phyloP scores from a whole-genome alignment of 352 stramenopile species.

The Pelagophyceae sp. region DNA sequence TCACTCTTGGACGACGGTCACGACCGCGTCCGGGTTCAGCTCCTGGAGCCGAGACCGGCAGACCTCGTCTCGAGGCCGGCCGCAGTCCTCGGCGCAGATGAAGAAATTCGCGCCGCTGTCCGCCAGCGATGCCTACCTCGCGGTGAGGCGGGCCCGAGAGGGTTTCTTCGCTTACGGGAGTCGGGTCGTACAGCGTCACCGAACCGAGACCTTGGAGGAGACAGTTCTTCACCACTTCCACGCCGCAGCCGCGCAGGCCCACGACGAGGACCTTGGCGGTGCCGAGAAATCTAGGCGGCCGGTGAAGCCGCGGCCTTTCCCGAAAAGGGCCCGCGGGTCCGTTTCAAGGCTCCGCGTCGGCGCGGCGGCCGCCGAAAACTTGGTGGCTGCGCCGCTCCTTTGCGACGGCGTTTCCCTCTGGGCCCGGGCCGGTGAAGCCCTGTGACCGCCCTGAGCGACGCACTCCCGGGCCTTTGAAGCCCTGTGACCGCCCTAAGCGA shows the following conservation, averaged over 20 bases:
- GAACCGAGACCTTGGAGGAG: slow-evolving; percentile 70
- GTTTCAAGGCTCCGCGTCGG: too few species aligned
- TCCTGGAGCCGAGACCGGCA: slow-evolving; percentile 52
- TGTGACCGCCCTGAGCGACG: not conserved
- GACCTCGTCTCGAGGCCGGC: slow-evolving; percentile 20
- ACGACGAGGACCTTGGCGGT: slow-evolving; percentile 64
- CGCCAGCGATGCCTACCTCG: slow-evolving; percentile 8
- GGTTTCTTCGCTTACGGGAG: not conserved
- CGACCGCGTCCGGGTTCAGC: slow-evolving; percentile 76
- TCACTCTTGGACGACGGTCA: slow-evolving; percentile 62
- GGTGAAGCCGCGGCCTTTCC: too few species aligned
- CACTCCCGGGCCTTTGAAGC: too few species aligned
- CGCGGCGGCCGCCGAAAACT: too few species aligned
- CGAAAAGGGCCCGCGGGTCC: too few species aligned
- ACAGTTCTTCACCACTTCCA: slow-evolving; percentile 84
- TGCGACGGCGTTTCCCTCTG: too few species aligned
- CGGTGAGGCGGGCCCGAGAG: too few species aligned
- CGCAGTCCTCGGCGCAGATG: slow-evolving; percentile 48
- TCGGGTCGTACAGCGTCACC: slow-evolving; percentile 63
- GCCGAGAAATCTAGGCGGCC: slow-evolving; percentile 5
- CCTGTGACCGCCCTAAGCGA: too few species aligned
- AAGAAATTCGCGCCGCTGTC: slow-evolving; percentile 85
- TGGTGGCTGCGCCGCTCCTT: too few species aligned
- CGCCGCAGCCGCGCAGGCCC: slow-evolving; percentile 53
- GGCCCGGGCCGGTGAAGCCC: too few species aligned